phyloP scores from a whole-genome alignment of 2,329 filamentous ascomycete species.

The Fusarium sp. region DNA sequence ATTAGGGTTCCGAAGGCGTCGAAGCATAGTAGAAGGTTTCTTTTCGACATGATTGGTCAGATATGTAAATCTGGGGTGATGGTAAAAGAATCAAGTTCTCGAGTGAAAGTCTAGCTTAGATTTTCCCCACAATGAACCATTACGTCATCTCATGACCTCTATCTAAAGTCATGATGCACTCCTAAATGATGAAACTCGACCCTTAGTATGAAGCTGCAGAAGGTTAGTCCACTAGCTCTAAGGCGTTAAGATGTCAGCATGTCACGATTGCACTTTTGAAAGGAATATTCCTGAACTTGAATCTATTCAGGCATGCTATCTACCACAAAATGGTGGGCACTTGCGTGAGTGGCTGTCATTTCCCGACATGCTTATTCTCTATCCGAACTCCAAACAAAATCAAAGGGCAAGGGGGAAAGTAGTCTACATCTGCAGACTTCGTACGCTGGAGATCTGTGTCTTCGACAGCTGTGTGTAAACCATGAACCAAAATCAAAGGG shows the following conservation, averaged over 20 bases:
- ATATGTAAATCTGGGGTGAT: no score
- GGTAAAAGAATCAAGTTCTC: background rate
- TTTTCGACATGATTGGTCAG: slow-evolving; percentile 49
- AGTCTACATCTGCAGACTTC: background rate
- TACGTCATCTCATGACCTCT: slow-evolving; percentile 14
- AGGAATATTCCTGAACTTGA: background rate
- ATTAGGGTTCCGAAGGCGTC: slow-evolving; percentile 39
- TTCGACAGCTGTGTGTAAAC: background rate
- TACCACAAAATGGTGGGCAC: background rate
- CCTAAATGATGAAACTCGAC: no score
- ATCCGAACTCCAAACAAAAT: background rate
- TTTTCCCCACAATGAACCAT: slow-evolving; percentile 1
- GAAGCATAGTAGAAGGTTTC: slow-evolving; percentile 37
- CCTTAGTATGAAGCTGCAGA: no score
- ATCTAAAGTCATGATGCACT: no score
- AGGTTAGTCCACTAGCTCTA: no score
- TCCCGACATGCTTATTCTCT: background rate
- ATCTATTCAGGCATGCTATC: background rate
- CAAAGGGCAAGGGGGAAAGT: background rate
- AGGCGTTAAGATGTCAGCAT: background rate
- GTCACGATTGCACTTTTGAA: background rate
- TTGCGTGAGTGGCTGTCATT: background rate
- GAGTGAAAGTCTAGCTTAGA: background rate
- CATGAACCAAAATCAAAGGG: background rate
- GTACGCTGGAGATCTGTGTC: background rate